These are phyloP conservation scores for Fraxinus ornus DNA, from an alignment of 305 asterid species.

Conservation along the genomic window DNA sequence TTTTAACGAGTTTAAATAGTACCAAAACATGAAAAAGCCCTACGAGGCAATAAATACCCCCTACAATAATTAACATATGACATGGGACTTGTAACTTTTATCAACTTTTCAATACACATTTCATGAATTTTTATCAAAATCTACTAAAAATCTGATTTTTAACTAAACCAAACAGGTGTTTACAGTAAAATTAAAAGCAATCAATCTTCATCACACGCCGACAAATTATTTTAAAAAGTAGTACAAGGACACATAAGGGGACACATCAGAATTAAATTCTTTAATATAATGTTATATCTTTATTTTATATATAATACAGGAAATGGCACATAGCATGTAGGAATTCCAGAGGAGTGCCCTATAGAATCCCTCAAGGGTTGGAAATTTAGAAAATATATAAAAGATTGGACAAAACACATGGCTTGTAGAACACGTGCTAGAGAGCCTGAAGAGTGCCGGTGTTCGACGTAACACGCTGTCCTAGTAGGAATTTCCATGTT, in stretches of 20 bases:
- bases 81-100: neutral
- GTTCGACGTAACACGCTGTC: neutral
- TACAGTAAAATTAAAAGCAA: neutral
- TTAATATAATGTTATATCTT: neutral
- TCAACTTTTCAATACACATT: neutral
- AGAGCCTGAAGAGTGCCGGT: neutral
- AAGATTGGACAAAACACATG: neutral
- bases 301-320: neutral
- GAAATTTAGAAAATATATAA: neutral
- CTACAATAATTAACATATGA: neutral
- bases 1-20: neutral
- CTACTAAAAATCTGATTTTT: neutral
- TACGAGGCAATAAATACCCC: neutral
- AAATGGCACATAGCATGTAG: neutral
- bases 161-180: neutral
- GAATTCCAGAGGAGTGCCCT: neutral
- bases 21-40: neutral
- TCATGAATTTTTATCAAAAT: neutral
- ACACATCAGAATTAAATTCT: neutral
- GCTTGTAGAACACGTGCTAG: neutral
- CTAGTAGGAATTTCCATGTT: neutral
- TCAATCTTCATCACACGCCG: neutral
- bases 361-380: neutral
- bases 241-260: neutral
- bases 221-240: neutral